A percentile compares a stretch with the other conserved stretches of the same genome.
These are phyloP conservation scores for Macrolepiota albuminosa DNA, from an alignment of 768 basidiomycete genomes.

Conservation along the genomic window DNA sequence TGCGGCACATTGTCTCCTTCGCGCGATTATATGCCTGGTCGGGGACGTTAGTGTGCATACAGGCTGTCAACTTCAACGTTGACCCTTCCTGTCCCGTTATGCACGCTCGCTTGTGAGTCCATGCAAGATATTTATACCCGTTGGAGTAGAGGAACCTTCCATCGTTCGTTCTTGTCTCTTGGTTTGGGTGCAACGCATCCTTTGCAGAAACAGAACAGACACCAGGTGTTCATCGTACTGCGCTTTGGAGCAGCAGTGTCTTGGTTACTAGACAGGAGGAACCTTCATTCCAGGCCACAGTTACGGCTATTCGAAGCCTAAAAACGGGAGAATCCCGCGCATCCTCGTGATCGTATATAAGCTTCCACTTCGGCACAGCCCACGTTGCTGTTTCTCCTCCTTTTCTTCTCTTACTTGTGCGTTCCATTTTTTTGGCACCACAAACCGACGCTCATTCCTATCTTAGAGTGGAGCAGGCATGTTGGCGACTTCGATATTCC, in stretches of 20 bases:
- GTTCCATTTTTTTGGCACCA: not conserved
- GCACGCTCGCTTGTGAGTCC: not conserved
- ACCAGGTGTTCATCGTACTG: not conserved
- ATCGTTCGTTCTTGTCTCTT: not conserved
- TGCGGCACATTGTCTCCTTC: too few relatives aligned
- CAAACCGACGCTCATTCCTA: not conserved
- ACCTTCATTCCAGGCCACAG: not conserved
- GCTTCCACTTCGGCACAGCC: not conserved
- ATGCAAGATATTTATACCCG: not conserved
- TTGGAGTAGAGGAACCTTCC: not conserved
- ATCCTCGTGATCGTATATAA: conserved; percentile 12
- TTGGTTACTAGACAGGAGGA: not conserved
- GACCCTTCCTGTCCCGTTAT: not conserved
- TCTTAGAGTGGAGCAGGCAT: not conserved
- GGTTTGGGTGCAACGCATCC: not conserved
- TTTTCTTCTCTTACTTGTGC: not conserved
- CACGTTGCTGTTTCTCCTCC: conserved; percentile 6
- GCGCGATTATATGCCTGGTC: not conserved
- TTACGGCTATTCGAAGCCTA: conserved; percentile 8
- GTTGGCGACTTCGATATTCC: conserved; percentile 2
- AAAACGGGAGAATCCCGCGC: conserved; percentile 7
- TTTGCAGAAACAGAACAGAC: not conserved
- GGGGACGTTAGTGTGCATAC: not conserved
- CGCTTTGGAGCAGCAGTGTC: not conserved
- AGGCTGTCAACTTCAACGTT: not conserved